Base-by-base conservation (phyloP, 2,329 filamentous ascomycete genomes). In the Blastomyces percursus region DNA sequence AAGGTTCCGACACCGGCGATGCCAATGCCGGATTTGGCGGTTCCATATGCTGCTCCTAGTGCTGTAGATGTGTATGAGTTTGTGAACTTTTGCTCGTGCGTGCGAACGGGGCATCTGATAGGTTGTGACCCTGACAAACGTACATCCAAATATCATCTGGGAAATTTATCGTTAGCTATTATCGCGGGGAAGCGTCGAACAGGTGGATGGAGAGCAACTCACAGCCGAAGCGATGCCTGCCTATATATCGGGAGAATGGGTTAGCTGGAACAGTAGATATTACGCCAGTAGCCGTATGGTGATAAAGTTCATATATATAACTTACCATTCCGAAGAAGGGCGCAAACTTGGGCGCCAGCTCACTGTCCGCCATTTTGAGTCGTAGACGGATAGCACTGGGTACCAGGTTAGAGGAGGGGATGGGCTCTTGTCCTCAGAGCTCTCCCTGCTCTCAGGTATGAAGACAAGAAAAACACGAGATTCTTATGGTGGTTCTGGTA, bases 271-370 rank as follows among this genome's bases (percentile, higher is more conserved):
- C 21, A 54, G 40, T 12, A 44, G 6, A 52, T 19, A 38, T 27
- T 6, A 52, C 32, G 24, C 16, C 27, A n/a, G 27, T 58, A 21
- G 5, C 19, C 0, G 27, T 19, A 52, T 32, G 24, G 40, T 40
- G 14, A 58, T 16, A 57, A 46, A 24, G 56, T 56, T 16, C 8
- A 12, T 51, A 51, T 19, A 30, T 59, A 35, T 27, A 79, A 79
- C 81, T 74, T 76, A 85, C 83, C 81, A 87, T 87, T 74, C 85
- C 85, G 71, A 87, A 80, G 78, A 87, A 87, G 57, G 84, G 84
- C 70, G 85, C 84, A 71, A 86, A 87, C 74, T 82, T 83, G 67
- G 85, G 85, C 63, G 84, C 76, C 65, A 80, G 74, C 64, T 83
- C 80, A 65, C 77, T 82, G 64, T 76, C 75, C 57, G 73, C 72